Base-by-base conservation (phyloP, 2,329 filamentous ascomycete genomes). In the Myriosclerotinia duriaeana region DNA sequence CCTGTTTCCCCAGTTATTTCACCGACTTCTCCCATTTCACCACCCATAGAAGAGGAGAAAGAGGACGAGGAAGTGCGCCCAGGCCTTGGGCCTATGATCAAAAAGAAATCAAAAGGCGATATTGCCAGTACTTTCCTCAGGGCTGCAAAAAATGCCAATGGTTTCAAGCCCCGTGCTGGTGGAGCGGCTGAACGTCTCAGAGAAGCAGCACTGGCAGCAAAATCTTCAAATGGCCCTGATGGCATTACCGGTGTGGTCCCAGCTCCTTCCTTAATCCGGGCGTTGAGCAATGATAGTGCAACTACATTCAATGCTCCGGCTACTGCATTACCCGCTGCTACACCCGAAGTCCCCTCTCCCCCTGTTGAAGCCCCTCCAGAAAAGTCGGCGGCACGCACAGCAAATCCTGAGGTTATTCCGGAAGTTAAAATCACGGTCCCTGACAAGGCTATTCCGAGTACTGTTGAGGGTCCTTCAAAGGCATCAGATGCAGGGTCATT, bases 201-300 rank as follows among this genome's bases (percentile, higher is more conserved):
- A 66, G 82, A 84, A 69, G 80, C 83, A 55, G 58, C 58, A n/a
- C 20, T 66, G 46, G 84, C 87, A 66, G 81, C 80, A 69, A 86
- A 84, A 66, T 77, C 78, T n/a, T 79, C 79, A 3, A 85, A 89
- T 34, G 92, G 90, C 6, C 90, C 92, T 8, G 93, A 97, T 79
- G 94, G 93, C 2, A 96, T 97, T 70, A 96, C 89, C 15, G 86
- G 89, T 50, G 93, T 97, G 48, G 90, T 97, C 30, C 91, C 91
- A 34, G 91, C 93, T 4, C 93, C 93, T 2, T 84, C 79, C 53
- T 78, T 82, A 20, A 72, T 80, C 53, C 78, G 79, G 66, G 77
- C 77, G 14, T 71, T 76, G 56, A 78, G 76, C 64, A 78, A 74
- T 54, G 82, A 83, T 64, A 74, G 76, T 50, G 71, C 75, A 26